phyloP scores from a whole-genome alignment of 2,329 filamentous ascomycete genomes.

The Bimuria novae-zelandiae region DNA sequence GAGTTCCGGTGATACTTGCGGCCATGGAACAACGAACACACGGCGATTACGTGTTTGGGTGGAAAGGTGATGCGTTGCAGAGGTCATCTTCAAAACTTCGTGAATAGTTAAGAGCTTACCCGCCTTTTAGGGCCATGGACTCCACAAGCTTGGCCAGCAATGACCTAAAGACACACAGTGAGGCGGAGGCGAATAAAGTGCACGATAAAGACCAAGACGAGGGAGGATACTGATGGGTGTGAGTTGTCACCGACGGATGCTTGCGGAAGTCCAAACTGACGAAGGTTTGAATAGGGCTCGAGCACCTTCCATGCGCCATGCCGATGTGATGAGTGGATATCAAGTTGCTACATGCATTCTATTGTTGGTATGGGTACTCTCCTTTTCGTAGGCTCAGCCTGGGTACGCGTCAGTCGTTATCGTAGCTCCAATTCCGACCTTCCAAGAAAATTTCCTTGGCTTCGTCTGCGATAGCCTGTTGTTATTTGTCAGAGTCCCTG shows the following conservation, averaged over 20 bases:
- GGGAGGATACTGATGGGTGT: constrained; percentile 13
- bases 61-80: constrained; percentile 31
- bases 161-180: constrained; percentile 23
- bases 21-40: constrained; percentile 33
- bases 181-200: constrained; percentile 11
- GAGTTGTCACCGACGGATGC: not conserved
- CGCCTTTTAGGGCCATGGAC: constrained; percentile 31
- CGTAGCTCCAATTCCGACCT: too few relatives aligned
- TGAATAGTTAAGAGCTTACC: too few relatives aligned
- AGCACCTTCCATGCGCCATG: constrained; percentile 5
- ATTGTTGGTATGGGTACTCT: too few relatives aligned
- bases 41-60: constrained; percentile 33
- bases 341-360: not conserved
- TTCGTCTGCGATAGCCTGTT: not conserved
- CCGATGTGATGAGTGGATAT: not conserved
- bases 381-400: not conserved
- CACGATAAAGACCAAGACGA: constrained; percentile 1
- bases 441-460: not conserved
- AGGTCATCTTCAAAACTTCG: too few relatives aligned
- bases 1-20: constrained; percentile 25
- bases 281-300: not conserved
- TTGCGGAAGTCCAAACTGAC: not conserved
- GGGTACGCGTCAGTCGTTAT: too few relatives aligned
- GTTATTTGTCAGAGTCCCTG: not conserved
- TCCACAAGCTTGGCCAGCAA: constrained; percentile 27